phyloP scores from a whole-genome alignment of 2,329 filamentous ascomycete species.

The Fusarium sarcochroum region DNA sequence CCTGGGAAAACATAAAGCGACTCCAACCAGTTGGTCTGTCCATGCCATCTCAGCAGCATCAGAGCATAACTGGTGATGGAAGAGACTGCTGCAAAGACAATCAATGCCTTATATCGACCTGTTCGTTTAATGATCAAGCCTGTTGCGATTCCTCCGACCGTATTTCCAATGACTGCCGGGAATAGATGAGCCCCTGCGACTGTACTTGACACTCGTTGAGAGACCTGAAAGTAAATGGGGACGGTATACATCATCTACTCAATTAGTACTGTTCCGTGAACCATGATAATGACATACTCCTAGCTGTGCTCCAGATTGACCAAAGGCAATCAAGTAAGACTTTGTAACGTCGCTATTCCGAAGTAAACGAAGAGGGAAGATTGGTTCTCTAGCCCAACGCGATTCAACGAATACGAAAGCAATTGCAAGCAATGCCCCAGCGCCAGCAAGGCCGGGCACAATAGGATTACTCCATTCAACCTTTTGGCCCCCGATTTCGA shows the following conservation, averaged over 20 bases:
- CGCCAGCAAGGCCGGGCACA: slow-evolving; percentile 56
- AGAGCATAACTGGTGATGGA: slow-evolving; percentile 66
- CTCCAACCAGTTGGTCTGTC: slow-evolving; percentile 67
- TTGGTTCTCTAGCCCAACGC: slow-evolving; percentile 64
- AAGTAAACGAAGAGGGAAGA: slow-evolving; percentile 71
- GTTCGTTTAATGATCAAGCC: slow-evolving; percentile 71
- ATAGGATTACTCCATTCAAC: slow-evolving; percentile 64
- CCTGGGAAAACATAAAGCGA: slow-evolving; percentile 71
- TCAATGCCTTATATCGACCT: slow-evolving; percentile 70
- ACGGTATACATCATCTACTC: slow-evolving; percentile 69
- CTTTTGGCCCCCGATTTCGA: slow-evolving; percentile 68
- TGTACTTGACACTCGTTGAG: slow-evolving; percentile 69
- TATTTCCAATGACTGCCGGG: slow-evolving; percentile 77
- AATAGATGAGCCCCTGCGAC: slow-evolving; percentile 73
- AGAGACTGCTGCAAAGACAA: slow-evolving; percentile 64
- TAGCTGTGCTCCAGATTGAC: slow-evolving; percentile 68
- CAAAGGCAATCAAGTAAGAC: slow-evolving; percentile 66
- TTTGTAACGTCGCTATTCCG: slow-evolving; percentile 65
- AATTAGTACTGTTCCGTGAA: too few relatives aligned
- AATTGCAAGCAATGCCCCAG: slow-evolving; percentile 56
- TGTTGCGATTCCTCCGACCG: slow-evolving; percentile 72
- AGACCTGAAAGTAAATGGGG: slow-evolving; percentile 79
- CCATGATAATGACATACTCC: slow-evolving; percentile 13
- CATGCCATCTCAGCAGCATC: slow-evolving; percentile 71
- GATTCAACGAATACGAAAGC: slow-evolving; percentile 63